Evolutionary conservation across 108 stramenopile species (phyloP), one percentile per base, ranked within the genome.

Genomic region (Epithemia pelagica): DNA sequence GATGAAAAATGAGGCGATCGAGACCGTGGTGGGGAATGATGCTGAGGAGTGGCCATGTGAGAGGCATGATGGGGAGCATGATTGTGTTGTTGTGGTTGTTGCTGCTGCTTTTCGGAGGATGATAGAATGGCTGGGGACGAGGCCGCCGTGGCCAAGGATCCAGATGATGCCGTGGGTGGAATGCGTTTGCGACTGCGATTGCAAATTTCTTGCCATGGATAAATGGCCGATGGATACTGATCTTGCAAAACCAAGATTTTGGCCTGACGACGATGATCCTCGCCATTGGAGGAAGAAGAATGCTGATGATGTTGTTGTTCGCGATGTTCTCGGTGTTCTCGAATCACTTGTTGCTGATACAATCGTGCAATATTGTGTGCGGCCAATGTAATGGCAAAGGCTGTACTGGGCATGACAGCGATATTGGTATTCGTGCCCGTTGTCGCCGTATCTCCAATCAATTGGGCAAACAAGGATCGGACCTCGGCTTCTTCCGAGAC

Each of bases 381-480:
- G 20, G 79, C 77, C 58, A 84, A 18, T 0, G 79, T 80, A 30
- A 84, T 80, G 21, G 83, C 83, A 76, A 79, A 84, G 7, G 76
- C 79, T 5, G 83, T 84, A 57, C 71, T 70, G 1, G 83, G 77
- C 26, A 75, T 54, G 22, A 84, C 78, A 37, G 83, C 83, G 62
- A 84, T 78, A 27, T 78, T 71, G 23, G 32, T 59, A 10, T 62
- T 1, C 1, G 32, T 52, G 24, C 73, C 69, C 7, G 67, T 52
- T 15, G 37, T 5, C 15, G 37, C 37, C n/a, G n/a, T n/a, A n/a
- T n/a, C n/a, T 46, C 37, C 10, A 64, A 84, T 72, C 22, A 84
- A 20, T 28, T 64, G 27, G 0, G 79, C 70, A 65, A 80, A 84
- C 3, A 72, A 61, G 18, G 59, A 26, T 19, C 83, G 78, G 30